phyloP scores from a whole-genome alignment of 257 asterid species.

The Mitragyna speciosa region DNA sequence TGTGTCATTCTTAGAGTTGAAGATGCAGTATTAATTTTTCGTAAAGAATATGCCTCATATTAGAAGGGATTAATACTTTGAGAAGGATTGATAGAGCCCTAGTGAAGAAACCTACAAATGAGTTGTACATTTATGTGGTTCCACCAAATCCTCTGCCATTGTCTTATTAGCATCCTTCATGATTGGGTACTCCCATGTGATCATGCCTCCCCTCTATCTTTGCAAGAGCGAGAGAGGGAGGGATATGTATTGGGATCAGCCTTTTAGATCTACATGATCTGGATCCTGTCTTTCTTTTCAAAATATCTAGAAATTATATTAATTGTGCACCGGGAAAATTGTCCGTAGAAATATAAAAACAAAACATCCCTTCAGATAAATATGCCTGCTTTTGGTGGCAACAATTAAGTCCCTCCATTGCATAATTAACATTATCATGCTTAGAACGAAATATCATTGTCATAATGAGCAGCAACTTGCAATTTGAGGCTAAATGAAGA shows the following conservation, averaged over 20 bases:
- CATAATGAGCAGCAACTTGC: background rate
- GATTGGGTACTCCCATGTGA: slow-evolving; percentile 50
- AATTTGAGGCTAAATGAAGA: background rate
- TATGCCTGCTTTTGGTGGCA: background rate
- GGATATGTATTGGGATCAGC: background rate
- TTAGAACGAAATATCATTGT: background rate
- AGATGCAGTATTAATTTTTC: background rate
- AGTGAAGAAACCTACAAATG: slow-evolving; percentile 33
- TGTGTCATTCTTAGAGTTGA: slow-evolving; percentile 28
- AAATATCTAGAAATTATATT: slow-evolving; percentile 5
- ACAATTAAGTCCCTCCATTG: background rate
- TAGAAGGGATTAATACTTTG: slow-evolving; percentile 9
- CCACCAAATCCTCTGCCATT: slow-evolving; percentile 55
- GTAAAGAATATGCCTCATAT: background rate
- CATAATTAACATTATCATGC: background rate
- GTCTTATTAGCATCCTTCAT: slow-evolving; percentile 46
- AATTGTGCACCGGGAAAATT: background rate
- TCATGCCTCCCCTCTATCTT: slow-evolving; percentile 35
- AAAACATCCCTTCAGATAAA: background rate
- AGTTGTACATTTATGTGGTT: slow-evolving; percentile 41
- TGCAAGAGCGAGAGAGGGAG: slow-evolving; percentile 14
- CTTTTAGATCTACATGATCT: slow-evolving; percentile 18
- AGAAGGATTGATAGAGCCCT: slow-evolving; percentile 1
- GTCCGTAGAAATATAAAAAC: background rate
- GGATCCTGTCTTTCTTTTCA: slow-evolving; percentile 15